Evolutionary conservation across 2,329 filamentous ascomycete genomes (phyloP).

Genomic region (Verticillium tricorpus): DNA sequence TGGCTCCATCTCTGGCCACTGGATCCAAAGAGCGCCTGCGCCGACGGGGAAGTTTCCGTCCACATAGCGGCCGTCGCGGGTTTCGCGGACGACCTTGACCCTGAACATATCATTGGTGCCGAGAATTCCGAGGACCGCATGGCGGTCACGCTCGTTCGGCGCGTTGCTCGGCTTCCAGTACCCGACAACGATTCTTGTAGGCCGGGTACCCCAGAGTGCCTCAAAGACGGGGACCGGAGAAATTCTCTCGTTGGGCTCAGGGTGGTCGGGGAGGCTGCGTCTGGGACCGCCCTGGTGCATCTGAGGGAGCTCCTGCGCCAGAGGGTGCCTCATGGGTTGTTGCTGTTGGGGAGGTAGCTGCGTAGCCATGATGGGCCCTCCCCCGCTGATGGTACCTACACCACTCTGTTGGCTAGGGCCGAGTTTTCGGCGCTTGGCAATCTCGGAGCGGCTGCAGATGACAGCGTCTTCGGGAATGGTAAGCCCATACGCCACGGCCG

Average conservation of each 20-base stretch:
- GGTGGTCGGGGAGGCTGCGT: background rate
- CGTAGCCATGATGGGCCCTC: slow-evolving; percentile 11
- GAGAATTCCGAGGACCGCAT: slow-evolving; percentile 59
- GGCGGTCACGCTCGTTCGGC: slow-evolving; percentile 42
- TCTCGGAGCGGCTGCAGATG: slow-evolving; percentile 4
- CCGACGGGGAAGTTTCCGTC: slow-evolving; percentile 57
- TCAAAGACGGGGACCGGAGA: slow-evolving; percentile 22
- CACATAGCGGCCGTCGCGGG: slow-evolving; percentile 53
- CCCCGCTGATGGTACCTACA: slow-evolving; percentile 27
- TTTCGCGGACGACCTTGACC: slow-evolving; percentile 57
- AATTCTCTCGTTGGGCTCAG: background rate
- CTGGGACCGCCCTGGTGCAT: background rate
- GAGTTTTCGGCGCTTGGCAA: slow-evolving; percentile 47
- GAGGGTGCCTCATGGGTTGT: background rate
- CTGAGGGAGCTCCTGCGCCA: slow-evolving; percentile 3
- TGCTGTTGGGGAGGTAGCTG: slow-evolving; percentile 4
- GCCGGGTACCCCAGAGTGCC: slow-evolving; percentile 46
- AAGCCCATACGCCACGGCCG: slow-evolving; percentile 46
- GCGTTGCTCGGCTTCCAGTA: slow-evolving; percentile 55
- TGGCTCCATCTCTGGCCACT: slow-evolving; percentile 57
- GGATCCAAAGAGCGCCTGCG: slow-evolving; percentile 58
- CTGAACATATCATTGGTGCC: slow-evolving; percentile 61
- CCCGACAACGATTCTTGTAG: slow-evolving; percentile 54
- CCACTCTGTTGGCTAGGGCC: slow-evolving; percentile 35
- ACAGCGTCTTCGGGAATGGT: slow-evolving; percentile 40